phyloP scores from a whole-genome alignment of 2,329 filamentous ascomycete species.

The Hypomyces perniciosus region DNA sequence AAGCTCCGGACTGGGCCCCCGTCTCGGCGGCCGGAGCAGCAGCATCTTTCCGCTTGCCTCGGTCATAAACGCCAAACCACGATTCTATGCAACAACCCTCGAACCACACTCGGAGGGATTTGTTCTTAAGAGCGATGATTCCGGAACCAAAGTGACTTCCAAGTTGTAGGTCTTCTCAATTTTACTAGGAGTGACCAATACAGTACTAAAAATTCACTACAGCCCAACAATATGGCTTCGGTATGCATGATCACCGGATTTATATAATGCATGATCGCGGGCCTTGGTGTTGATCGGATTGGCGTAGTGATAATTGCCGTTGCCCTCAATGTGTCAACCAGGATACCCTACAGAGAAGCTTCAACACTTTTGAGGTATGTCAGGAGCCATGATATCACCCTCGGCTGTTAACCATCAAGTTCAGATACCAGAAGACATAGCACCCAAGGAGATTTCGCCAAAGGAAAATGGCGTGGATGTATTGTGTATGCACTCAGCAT shows the following conservation, averaged over 20 bases:
- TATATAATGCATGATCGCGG: background rate
- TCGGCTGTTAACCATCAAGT: background rate
- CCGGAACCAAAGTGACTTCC: background rate
- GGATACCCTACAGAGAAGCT: constrained; percentile 37
- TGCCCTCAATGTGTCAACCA: constrained; percentile 36
- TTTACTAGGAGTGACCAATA: too few species aligned
- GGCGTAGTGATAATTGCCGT: constrained; percentile 37
- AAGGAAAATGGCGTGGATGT: constrained; percentile 27
- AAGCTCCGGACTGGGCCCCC: constrained; percentile 2
- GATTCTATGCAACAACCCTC: constrained; percentile 14
- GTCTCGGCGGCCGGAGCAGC: constrained; percentile 8
- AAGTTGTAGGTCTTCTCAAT: constrained; percentile 10
- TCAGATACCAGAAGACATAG: constrained; percentile 29
- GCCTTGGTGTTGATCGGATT: background rate
- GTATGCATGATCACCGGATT: constrained; percentile 11
- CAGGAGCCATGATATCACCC: background rate
- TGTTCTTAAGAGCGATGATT: constrained; percentile 4
- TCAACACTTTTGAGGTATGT: constrained; percentile 35
- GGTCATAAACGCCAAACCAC: background rate
- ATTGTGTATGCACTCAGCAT: constrained; percentile 24
- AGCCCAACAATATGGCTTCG: constrained; percentile 20
- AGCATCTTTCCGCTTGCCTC: constrained; percentile 4
- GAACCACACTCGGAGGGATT: constrained; percentile 8
- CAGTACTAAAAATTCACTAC: background rate
- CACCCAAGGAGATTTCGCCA: constrained; percentile 22